A percentile compares a stretch with the other conserved stretches of the same genome.
These are phyloP conservation scores for Aspergillus cavernicola DNA, from an alignment of 495 filamentous ascomycete genomes.

Conservation along the genomic window DNA sequence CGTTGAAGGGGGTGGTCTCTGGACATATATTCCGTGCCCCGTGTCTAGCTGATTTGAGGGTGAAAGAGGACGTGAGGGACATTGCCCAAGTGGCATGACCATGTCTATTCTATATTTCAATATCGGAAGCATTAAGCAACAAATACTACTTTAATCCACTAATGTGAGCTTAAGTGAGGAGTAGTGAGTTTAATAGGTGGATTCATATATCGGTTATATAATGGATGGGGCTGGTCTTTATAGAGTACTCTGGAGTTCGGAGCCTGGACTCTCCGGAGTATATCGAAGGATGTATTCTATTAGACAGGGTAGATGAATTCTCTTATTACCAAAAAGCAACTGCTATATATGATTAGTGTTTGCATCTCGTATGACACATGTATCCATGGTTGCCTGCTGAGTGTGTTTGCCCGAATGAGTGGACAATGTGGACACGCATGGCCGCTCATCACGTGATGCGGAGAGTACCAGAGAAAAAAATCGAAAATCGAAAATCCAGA, in stretches of 20 bases:
- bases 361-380: too few species aligned
- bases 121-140: too few species aligned
- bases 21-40: constrained; percentile 51
- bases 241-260: neutral
- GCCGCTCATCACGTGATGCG: constrained; percentile 17
- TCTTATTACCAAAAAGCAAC: too few species aligned
- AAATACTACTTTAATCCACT: too few species aligned
- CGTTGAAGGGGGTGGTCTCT: constrained; percentile 37
- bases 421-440: constrained; percentile 19
- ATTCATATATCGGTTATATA: neutral
- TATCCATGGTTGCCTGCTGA: neutral
- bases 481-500: constrained; percentile 16
- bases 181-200: constrained; percentile 5
- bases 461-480: constrained; percentile 16
- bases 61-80: constrained; percentile 13
- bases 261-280: too few species aligned
- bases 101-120: too few species aligned
- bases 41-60: constrained; percentile 44
- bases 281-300: too few species aligned
- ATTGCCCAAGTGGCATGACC: constrained; percentile 19
- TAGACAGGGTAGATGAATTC: too few species aligned
- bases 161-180: constrained; percentile 9
- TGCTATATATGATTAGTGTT: too few species aligned
- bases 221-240: neutral
- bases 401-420: neutral